Base-by-base conservation (phyloP, 768 basidiomycete species). In the Boletellus ananiceps region DNA sequence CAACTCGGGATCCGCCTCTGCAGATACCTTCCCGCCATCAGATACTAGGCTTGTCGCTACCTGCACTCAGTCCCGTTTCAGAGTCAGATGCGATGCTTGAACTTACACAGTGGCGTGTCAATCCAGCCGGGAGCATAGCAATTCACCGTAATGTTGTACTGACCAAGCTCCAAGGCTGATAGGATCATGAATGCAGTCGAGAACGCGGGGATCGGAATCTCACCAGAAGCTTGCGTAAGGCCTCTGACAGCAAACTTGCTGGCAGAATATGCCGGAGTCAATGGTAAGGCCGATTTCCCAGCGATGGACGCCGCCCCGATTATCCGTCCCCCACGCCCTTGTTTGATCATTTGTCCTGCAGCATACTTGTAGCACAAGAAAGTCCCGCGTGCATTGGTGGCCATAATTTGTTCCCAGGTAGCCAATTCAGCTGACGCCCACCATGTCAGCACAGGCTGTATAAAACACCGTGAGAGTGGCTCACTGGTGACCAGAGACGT, bases 351-450 rank as follows among this genome's bases (percentile, higher is more conserved):
- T 47, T 73, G 65, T 15, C 47, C 13, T 4, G 66, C 71, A 5
- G 73, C 73, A 23, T 69, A 63, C 48, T 71, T 70, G 61, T 71
- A 75, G 52, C 68, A 70, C n/a, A 71, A 56, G 50, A 74, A 70
- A 4, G 59, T 39, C 2, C 69, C 68, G 3, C 65, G 57, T 0
- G 59, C 61, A 42, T 75, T 74, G 44, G 71, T 67, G 8, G 71
- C 66, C 49, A 75, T 64, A 5, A 66, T 42, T 57, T 58, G 62
- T 57, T 81, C 71, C 70, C 68, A 75, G 0, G 70, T 64, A 5
- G 70, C 65, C 3, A 64, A 39, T 3, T 64, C 58, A 4, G 68
- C 76, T 66, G 32, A 7, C 13, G 21, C 45, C 14, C 15, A 27
- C 33, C 6, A 12, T 13, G 11, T 35, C 15, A 40, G 31, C 25